phyloP scores from a whole-genome alignment of 1,284 basidiomycete species.

The Prillingera fragicola region DNA sequence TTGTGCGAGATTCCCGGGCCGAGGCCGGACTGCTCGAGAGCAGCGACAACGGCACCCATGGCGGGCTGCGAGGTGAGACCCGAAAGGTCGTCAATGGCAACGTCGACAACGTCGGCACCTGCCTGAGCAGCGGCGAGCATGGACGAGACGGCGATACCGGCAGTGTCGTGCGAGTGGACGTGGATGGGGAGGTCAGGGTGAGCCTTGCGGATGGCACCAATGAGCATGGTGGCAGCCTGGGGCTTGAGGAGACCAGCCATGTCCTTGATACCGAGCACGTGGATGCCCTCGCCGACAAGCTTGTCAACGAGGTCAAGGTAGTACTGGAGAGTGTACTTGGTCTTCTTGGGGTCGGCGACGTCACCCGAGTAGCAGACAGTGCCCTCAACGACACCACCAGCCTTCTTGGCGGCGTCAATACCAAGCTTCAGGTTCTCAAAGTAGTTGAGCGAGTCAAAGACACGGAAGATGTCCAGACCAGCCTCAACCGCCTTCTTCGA shows the following conservation, averaged over 20 bases:
- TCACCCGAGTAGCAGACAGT: constrained; percentile 99
- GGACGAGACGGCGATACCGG: constrained; percentile 92
- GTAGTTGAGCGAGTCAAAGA: constrained; percentile 99
- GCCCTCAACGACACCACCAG: constrained; percentile 95
- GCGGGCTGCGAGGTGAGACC: constrained; percentile 97
- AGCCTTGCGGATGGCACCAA: constrained; percentile 89
- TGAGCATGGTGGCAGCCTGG: constrained; percentile 83
- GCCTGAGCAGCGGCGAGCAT: constrained; percentile 95
- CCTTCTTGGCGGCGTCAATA: constrained; percentile 99
- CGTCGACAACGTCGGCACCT: constrained; percentile 96
- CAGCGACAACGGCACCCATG: constrained; percentile 93
- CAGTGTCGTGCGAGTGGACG: constrained; percentile 99
- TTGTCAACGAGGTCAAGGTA: constrained; percentile 94
- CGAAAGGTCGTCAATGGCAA: constrained; percentile 98
- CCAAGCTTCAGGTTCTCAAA: constrained; percentile 94
- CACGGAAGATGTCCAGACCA: constrained; percentile 98
- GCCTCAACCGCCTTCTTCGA: constrained; percentile 97
- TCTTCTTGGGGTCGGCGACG: constrained; percentile 89
- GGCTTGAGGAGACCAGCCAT: constrained; percentile 99
- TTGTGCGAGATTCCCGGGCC: constrained; percentile 97
- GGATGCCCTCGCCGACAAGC: constrained; percentile 91
- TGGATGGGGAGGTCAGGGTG: constrained; percentile 98
- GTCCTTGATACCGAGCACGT: constrained; percentile 97
- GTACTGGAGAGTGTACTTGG: constrained; percentile 96
- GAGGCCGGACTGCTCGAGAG: constrained; percentile 88